Conservation (phyloP, 2,329 filamentous ascomycete genomes). For the Curvularia hawaiiensis region DNA sequence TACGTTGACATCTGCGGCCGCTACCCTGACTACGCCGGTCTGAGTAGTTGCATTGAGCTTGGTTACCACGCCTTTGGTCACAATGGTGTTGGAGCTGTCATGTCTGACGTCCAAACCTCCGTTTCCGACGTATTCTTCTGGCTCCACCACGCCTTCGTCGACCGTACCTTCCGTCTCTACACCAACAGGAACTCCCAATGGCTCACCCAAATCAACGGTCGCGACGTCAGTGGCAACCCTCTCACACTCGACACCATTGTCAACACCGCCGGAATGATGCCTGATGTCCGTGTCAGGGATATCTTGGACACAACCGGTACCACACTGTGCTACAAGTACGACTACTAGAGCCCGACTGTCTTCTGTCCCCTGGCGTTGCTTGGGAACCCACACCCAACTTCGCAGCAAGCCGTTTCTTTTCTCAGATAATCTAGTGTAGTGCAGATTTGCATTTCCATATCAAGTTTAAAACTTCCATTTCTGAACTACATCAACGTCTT, state of each 20-base stretch:
- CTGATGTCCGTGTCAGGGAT: constrained; percentile 36
- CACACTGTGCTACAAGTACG: constrained; percentile 44
- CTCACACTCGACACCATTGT: constrained; percentile 37
- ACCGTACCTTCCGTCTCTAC: constrained; percentile 59
- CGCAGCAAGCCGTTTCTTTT: not conserved
- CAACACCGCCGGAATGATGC: constrained; percentile 36
- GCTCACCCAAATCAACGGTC: constrained; percentile 48
- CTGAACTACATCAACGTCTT: not conserved
- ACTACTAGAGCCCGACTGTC: constrained; percentile 32
- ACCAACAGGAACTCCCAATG: constrained; percentile 45
- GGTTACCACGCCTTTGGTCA: constrained; percentile 45
- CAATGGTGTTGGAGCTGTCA: constrained; percentile 45
- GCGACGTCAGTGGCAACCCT: constrained; percentile 31
- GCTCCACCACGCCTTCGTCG: constrained; percentile 57
- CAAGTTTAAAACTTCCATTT: not conserved
- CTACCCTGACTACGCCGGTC: constrained; percentile 31
- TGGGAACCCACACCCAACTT: constrained; percentile 2
- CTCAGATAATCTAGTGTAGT: not conserved
- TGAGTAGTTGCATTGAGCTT: constrained; percentile 37
- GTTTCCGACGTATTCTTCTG: constrained; percentile 52
- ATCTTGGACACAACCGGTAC: constrained; percentile 35
- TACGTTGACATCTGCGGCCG: constrained; percentile 39
- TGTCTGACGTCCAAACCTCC: constrained; percentile 41
- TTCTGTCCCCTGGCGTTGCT: not conserved
- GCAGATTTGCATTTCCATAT: not conserved